Evolutionary conservation across 106 monocot species (phyloP).

Genomic region (Dioscorea zingiberensis): DNA sequence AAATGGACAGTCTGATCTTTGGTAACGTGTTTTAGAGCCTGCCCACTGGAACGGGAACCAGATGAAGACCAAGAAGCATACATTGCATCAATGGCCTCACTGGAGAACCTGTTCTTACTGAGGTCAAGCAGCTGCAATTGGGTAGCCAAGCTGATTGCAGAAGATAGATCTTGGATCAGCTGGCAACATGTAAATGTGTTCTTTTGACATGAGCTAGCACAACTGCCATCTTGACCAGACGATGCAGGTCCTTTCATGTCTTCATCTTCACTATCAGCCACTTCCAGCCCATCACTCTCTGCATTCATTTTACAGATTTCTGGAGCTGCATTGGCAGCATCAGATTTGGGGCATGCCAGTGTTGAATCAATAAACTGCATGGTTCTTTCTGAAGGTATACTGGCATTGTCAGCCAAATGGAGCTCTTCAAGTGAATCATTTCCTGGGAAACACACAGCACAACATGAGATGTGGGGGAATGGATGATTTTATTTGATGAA

Average conservation of each 20-base stretch:
- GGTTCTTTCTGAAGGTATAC: constrained; percentile 24
- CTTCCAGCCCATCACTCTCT: constrained; percentile 17
- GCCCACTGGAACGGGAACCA: constrained; percentile 8
- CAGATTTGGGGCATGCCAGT: neutral
- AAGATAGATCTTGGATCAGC: constrained; percentile 26
- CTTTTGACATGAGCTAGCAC: constrained; percentile 16
- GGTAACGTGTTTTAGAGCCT: constrained; percentile 42
- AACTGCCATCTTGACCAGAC: constrained; percentile 19
- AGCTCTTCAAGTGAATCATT: constrained; percentile 81
- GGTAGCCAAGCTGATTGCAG: constrained; percentile 20
- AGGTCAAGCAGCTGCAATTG: constrained; percentile 44
- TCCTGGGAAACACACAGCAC: constrained; percentile 24
- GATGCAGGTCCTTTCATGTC: constrained; percentile 4
- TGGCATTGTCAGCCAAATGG: constrained; percentile 50
- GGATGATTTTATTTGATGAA: neutral
- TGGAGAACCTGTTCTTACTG: constrained; percentile 31
- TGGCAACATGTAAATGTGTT: constrained; percentile 5
- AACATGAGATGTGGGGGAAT: constrained; percentile 1
- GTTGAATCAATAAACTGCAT: constrained; percentile 2
- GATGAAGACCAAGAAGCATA: constrained; percentile 39
- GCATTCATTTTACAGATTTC: neutral
- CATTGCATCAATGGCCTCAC: constrained; percentile 23
- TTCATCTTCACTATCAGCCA: constrained; percentile 52
- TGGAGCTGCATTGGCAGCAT: neutral
- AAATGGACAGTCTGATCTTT: constrained; percentile 50